Base-by-base conservation (phyloP, 73 alveolate genomes). In the Paramecium bursaria region DNA sequence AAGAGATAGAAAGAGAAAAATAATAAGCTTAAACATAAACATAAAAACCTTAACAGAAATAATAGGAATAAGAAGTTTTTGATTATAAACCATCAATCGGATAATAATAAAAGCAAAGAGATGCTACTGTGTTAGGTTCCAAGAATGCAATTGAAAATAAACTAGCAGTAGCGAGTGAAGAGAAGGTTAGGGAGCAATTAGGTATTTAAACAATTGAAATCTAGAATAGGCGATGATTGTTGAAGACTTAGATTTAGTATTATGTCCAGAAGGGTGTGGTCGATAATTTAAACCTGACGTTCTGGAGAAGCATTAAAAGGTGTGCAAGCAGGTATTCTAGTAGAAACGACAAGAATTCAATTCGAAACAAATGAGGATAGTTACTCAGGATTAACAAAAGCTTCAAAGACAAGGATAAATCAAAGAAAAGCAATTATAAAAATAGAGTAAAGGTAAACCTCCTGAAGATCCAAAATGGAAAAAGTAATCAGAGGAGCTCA, bases 251-350 rank as follows among this genome's bases (percentile, higher is more conserved):
- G 89, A 73, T 19, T 54, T 79, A 35, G 57, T 31, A 22, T 54
- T 52, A 0, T 79, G 89, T 42, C 89, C 89, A 5, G 91, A 86
- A 39, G 87, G 85, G 5, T 91, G 96, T 73, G 96, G 96, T 21
- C 25, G 96, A 49, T 75, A 85, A 51, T 91, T 91, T 49, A 85
- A 74, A 23, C 73, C 39, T 22, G 76, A 75, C 21, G 94, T 92
- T 4, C 74, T 76, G 21, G 75, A 44, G 50, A 91, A 87, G 88
- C 96, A 91, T 88, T 60, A 31, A 14, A 87, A 85, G 46, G 89
- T 92, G 48, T 92, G 97, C 77, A 86, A 87, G 48, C 73, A 90
- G 50, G 97, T 92, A 22, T 92, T 92, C 86, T 67, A 79, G 54
- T 48, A 90, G 42, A 92, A 92, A 51, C 46, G 95, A 55, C 87